Evolutionary conservation across 1,139 yeast genomes (phyloP), one percentile per base, ranked within the genome.

Genomic region (Zygosaccharomyces sapae): DNA sequence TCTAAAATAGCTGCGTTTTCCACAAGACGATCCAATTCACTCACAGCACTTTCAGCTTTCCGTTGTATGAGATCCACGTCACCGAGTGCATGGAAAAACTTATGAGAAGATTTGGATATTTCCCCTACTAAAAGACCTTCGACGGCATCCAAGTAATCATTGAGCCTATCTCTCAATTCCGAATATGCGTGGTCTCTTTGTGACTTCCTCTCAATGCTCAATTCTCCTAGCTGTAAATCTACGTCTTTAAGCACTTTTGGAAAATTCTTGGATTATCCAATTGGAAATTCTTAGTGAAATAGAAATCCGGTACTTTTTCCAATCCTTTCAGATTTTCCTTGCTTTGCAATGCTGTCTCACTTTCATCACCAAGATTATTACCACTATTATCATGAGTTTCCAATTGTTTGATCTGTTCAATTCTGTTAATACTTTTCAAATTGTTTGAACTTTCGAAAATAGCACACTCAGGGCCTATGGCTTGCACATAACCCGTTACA

Each of bases 251-350:
- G 75, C 1, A 90, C 95, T 49, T 78, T 72, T 51, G 81, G 81
- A 66, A 92, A 92, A 0, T 75, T 49, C 96, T 73, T 3, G 97
- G 97, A 62, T 94, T 89, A 61, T 92, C 97, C 36, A 92, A 72
- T 54, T 87, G 75, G 67, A 92, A 92, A 43, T 82, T 77, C 4
- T 77, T 71, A 33, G 77, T 79, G 51, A 83, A 80, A 59, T 79
- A 94, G 1, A 87, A 79, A 3, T 69, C 67, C 0, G 98, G 97
- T 2, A 92, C 55, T 48, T 38, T 51, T 43, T 41, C 53, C 42
- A 45, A 40, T n/a, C 50, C 51, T 27, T 55, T 55, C 5, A 55
- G 57, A 35, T 58, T 65, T 12, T 58, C 60, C 13, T 39, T 33
- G 5, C 10, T 22, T 13, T 33, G 31, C n/a, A 25, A 40, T 8